phyloP scores from a whole-genome alignment of 106 monocot species.

The Triglochin maritima region DNA sequence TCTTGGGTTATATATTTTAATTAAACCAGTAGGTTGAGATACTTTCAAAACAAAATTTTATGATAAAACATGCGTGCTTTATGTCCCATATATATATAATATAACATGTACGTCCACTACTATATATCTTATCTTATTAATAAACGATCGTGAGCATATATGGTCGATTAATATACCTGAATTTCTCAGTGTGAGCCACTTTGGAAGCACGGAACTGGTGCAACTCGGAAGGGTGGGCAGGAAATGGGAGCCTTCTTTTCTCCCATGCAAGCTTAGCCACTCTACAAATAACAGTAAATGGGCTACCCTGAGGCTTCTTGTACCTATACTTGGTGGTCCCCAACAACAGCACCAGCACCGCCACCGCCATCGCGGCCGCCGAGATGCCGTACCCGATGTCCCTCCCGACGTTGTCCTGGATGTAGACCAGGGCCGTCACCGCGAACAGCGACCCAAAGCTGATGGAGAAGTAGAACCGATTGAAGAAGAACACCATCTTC shows the following conservation, averaged over 20 bases:
- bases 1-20: no score
- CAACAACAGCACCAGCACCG: conserved; percentile 14
- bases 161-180: conserved; percentile 4
- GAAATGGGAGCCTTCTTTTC: conserved; percentile 22
- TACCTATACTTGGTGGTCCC: conserved; percentile 5
- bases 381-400: conserved; percentile 37
- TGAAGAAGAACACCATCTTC: conserved; percentile 45
- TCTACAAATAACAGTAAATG: not conserved
- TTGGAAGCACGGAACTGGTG: conserved; percentile 11
- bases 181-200: conserved; percentile 19
- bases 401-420: conserved; percentile 21
- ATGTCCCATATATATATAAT: not conserved
- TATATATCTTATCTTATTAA: no score
- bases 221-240: conserved; percentile 10
- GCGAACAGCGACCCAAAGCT: conserved; percentile 39
- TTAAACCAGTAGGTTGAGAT: no score
- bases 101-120: no score
- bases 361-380: conserved; percentile 8
- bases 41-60: not conserved
- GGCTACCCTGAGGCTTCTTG: conserved; percentile 6
- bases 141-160: no score
- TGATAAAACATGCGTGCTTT: not conserved
- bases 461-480: conserved; percentile 55
- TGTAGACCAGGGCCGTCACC: conserved; percentile 29
- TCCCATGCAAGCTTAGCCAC: conserved; percentile 9